phyloP scores from a whole-genome alignment of 345 rosid species.

The Hevea brasiliensis region DNA sequence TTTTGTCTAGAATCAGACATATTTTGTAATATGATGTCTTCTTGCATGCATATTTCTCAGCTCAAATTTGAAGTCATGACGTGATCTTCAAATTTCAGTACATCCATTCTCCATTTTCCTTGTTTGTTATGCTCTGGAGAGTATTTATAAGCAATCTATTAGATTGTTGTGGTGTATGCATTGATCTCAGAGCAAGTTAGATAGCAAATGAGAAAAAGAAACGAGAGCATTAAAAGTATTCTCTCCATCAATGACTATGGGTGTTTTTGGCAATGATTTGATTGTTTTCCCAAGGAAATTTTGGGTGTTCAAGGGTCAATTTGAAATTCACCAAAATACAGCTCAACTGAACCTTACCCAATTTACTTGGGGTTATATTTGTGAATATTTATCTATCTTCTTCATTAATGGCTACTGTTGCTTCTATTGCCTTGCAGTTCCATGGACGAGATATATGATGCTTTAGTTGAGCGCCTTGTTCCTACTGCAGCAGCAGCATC shows the following conservation, averaged over 20 bases:
- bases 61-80: neutral
- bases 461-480: constrained; percentile 62
- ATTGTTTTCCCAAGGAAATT: neutral
- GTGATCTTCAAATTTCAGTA: neutral
- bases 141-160: neutral
- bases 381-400: neutral
- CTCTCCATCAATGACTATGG: too few species aligned
- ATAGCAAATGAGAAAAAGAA: neutral
- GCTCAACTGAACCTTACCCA: too few species aligned
- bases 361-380: neutral
- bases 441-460: constrained; percentile 81
- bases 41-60: neutral
- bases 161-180: neutral
- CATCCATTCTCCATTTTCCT: neutral
- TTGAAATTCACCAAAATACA: too few species aligned
- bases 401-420: neutral
- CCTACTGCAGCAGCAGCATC: constrained; percentile 61
- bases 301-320: too few species aligned
- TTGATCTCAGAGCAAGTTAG: neutral
- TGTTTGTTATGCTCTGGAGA: neutral
- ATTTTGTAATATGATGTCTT: neutral
- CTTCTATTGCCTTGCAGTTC: constrained; percentile 38
- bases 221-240: neutral
- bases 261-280: neutral
- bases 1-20: neutral